Conservation (phyloP, 352 stramenopile genomes). For the Pythium rishiriense region DNA sequence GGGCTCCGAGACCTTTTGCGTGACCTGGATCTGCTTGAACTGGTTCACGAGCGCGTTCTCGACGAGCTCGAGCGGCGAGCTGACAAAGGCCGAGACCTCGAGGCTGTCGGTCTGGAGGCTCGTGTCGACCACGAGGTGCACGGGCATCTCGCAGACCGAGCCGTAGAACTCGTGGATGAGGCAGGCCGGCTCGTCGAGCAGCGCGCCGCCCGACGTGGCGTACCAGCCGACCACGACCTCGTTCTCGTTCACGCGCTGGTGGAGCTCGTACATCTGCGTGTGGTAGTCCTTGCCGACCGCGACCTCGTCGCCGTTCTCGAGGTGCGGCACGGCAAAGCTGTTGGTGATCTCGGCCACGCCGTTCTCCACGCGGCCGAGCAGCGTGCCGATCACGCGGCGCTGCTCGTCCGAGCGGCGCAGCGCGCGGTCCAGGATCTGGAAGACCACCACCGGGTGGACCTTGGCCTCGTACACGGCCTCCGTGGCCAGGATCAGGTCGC, state of each 20-base stretch:
- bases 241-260: slow-evolving; percentile 93
- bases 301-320: slow-evolving; percentile 95
- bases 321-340: slow-evolving; percentile 96
- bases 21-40: slow-evolving; percentile 93
- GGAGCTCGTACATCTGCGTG: slow-evolving; percentile 96
- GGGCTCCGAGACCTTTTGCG: slow-evolving; percentile 90
- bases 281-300: slow-evolving; percentile 98
- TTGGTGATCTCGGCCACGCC: slow-evolving; percentile 93
- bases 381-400: slow-evolving; percentile 96
- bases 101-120: slow-evolving; percentile 80
- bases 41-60: slow-evolving; percentile 91
- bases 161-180: slow-evolving; percentile 99
- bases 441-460: slow-evolving; percentile 95
- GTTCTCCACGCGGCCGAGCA: slow-evolving; percentile 91
- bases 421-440: slow-evolving; percentile 97
- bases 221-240: slow-evolving; percentile 98
- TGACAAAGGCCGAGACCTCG: slow-evolving; percentile 91
- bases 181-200: slow-evolving; percentile 93
- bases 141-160: slow-evolving; percentile 89
- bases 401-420: slow-evolving; percentile 92
- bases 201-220: slow-evolving; percentile 70
- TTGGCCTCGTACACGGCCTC: slow-evolving; percentile 84
- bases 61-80: slow-evolving; percentile 87
- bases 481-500: slow-evolving; percentile 68
- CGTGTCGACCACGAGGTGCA: slow-evolving; percentile 97